These are phyloP conservation scores for Sisymbrium altissimum DNA, from an alignment of 345 rosid species.

Conservation along the genomic window DNA sequence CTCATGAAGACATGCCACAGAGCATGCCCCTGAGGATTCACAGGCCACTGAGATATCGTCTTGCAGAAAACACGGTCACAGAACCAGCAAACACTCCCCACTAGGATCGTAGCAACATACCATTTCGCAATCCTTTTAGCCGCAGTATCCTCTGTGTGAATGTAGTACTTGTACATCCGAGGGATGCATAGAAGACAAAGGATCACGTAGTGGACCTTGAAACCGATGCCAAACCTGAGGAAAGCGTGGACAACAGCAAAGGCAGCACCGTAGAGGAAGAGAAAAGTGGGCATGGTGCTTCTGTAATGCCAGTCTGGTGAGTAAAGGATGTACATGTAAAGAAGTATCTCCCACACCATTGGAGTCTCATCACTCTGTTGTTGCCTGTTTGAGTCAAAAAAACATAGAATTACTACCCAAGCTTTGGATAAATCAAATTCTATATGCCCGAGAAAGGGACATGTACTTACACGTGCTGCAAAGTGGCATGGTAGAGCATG, in stretches of 20 bases:
- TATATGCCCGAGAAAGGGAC: too few relatives aligned
- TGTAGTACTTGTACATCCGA: slow-evolving; percentile 94
- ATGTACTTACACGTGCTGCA: slow-evolving; percentile 83
- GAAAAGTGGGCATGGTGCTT: slow-evolving; percentile 93
- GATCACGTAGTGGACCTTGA: slow-evolving; percentile 77
- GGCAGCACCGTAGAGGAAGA: slow-evolving; percentile 80
- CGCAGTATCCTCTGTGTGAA: slow-evolving; percentile 57
- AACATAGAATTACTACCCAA: background rate
- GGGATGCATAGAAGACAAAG: slow-evolving; percentile 89
- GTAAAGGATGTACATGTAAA: slow-evolving; percentile 87
- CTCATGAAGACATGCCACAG: slow-evolving; percentile 90
- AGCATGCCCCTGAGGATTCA: slow-evolving; percentile 94
- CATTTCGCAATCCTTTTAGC: slow-evolving; percentile 75
- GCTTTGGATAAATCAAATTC: too few relatives aligned
- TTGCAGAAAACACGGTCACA: slow-evolving; percentile 62
- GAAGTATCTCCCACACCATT: slow-evolving; percentile 98
- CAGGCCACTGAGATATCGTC: slow-evolving; percentile 52
- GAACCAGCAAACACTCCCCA: slow-evolving; percentile 72
- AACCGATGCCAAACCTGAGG: slow-evolving; percentile 67
- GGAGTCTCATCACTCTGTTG: slow-evolving; percentile 98
- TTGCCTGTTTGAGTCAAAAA: slow-evolving; percentile 48
- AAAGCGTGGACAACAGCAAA: slow-evolving; percentile 72
- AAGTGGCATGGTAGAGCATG: slow-evolving; percentile 81
- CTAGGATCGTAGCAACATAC: slow-evolving; percentile 55
- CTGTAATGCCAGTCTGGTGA: slow-evolving; percentile 99